A percentile compares a stretch with the other conserved stretches of the same genome.
phyloP scores from a whole-genome alignment of 805 yeast species.

The Candida argentea region DNA sequence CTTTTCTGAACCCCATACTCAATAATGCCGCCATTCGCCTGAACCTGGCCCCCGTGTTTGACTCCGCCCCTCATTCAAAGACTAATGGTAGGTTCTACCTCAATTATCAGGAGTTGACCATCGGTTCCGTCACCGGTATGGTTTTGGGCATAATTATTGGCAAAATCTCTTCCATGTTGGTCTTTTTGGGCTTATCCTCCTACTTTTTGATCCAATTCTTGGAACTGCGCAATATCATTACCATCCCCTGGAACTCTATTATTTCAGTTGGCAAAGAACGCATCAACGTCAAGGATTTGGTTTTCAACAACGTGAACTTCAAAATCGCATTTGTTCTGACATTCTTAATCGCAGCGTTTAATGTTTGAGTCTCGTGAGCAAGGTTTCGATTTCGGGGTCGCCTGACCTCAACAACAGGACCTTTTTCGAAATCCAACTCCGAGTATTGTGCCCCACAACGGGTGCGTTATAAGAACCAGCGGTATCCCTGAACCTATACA shows the following conservation, averaged over 20 bases:
- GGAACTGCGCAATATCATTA: conserved; percentile 42
- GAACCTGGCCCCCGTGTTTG: neutral
- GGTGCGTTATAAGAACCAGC: too few species aligned
- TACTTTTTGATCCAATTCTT: conserved; percentile 41
- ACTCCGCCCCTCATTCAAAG: neutral
- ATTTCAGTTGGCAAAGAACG: conserved; percentile 21
- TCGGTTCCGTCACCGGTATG: conserved; percentile 56
- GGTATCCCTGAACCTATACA: too few species aligned
- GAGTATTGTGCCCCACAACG: too few species aligned
- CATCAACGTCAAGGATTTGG: conserved; percentile 39
- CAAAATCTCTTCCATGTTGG: conserved; percentile 44
- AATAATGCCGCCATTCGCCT: conserved; percentile 7
- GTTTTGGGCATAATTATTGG: conserved; percentile 52
- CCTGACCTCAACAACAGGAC: too few species aligned
- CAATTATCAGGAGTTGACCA: conserved; percentile 51
- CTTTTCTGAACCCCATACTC: conserved; percentile 1
- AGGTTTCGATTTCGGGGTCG: too few species aligned
- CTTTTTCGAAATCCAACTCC: too few species aligned
- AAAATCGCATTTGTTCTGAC: conserved; percentile 44
- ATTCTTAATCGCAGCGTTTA: conserved; percentile 52
- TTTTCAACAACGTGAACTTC: conserved; percentile 54
- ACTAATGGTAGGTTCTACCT: conserved; percentile 25
- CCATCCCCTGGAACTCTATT: conserved; percentile 33
- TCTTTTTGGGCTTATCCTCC: conserved; percentile 36
- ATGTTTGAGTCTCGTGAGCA: too few species aligned